These are phyloP conservation scores for Ensete ventricosum DNA, from an alignment of 176 grass and related monocot genomes.

Conservation along the genomic window DNA sequence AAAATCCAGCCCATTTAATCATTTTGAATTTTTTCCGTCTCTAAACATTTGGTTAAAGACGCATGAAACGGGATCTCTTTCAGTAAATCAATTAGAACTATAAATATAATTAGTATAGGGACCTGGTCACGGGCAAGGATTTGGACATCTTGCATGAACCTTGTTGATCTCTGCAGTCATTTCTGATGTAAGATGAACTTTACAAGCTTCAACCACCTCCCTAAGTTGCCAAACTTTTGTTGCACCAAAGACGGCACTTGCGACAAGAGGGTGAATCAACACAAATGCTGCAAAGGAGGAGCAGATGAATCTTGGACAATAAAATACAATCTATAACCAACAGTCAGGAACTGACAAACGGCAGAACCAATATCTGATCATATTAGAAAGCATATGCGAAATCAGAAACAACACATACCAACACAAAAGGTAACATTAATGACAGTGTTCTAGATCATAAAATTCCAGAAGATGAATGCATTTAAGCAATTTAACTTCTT, in stretches of 20 bases:
- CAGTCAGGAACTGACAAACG: neutral
- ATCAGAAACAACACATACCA: too few species aligned
- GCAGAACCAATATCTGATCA: neutral
- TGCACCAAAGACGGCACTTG: conserved; percentile 60
- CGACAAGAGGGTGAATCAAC: conserved; percentile 62
- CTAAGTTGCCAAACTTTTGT: conserved; percentile 66
- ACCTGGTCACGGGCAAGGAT: conserved; percentile 52
- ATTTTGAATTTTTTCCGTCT: neutral
- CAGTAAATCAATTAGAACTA: neutral
- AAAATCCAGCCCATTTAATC: neutral
- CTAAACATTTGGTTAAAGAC: neutral
- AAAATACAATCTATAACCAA: neutral
- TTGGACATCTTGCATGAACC: conserved; percentile 52
- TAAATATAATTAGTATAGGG: neutral
- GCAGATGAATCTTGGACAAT: conserved; percentile 2
- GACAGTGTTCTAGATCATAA: too few species aligned
- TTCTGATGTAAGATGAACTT: conserved; percentile 32
- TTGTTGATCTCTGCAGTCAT: conserved; percentile 55
- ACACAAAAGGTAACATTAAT: too few species aligned
- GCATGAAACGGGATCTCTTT: neutral
- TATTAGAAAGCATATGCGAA: neutral
- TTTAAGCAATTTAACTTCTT: too few species aligned
- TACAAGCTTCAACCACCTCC: conserved; percentile 45
- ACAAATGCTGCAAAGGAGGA: conserved; percentile 37
- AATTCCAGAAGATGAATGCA: too few species aligned